These are phyloP conservation scores for Curvularia eragrostidis DNA, from an alignment of 2,329 filamentous ascomycete species.

Conservation along the genomic window DNA sequence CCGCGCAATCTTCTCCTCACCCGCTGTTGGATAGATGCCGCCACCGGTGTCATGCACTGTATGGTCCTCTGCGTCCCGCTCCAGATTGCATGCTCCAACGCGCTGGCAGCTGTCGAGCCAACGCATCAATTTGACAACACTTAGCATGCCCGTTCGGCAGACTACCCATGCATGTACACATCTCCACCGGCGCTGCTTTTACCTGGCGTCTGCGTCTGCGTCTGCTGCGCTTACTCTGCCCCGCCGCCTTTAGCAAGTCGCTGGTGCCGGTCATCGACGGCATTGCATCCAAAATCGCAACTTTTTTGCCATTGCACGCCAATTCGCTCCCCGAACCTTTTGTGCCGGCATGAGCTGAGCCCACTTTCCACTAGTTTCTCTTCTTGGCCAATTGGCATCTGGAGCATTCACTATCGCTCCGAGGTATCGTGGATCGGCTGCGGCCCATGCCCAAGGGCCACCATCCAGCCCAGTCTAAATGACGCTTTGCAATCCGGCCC, in stretches of 20 bases:
- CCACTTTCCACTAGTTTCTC: constrained; percentile 33
- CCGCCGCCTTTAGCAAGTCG: constrained; percentile 46
- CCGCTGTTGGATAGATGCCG: constrained; percentile 23
- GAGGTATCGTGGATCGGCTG: constrained; percentile 47
- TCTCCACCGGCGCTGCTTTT: constrained; percentile 47
- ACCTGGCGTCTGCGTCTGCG: constrained; percentile 38
- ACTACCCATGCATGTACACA: constrained; percentile 50
- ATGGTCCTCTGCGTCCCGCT: constrained; percentile 45
- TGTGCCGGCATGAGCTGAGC: constrained; percentile 42
- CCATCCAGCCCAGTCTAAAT: constrained; percentile 46
- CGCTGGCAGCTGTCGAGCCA: constrained; percentile 52
- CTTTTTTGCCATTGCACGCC: constrained; percentile 40
- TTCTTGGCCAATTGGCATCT: constrained; percentile 43
- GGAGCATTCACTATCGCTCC: constrained; percentile 32
- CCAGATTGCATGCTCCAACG: constrained; percentile 49
- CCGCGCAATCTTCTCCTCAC: constrained; percentile 21
- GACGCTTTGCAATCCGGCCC: constrained; percentile 44
- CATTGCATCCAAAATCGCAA: constrained; percentile 34
- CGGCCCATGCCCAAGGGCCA: constrained; percentile 36
- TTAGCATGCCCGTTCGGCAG: constrained; percentile 49
- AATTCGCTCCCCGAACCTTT: constrained; percentile 40
- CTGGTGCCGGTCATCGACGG: constrained; percentile 37
- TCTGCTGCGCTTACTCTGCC: constrained; percentile 49
- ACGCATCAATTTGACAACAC: constrained; percentile 53
- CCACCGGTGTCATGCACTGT: constrained; percentile 40